Percentiles rank a stretch among this genome's conserved stretches.
phyloP scores from a whole-genome alignment of 768 basidiomycete species.

The Termitomyces sp. region DNA sequence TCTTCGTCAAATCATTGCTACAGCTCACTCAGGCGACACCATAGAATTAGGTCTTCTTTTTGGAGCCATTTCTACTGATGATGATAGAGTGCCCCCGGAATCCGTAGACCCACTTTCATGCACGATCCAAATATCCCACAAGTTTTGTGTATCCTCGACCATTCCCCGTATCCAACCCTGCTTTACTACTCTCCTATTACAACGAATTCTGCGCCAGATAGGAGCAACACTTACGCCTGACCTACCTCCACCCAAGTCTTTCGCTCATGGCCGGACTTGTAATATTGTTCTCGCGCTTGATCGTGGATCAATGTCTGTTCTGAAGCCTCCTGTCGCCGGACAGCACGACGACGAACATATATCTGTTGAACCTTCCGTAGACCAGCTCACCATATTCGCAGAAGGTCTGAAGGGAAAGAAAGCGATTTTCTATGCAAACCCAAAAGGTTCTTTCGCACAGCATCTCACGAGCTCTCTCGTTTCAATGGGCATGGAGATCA shows the following conservation, averaged over 20 bases:
- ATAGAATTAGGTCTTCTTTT: conserved; percentile 81
- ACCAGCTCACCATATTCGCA: conserved; percentile 73
- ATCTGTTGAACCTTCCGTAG: conserved; percentile 70
- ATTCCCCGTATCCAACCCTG: conserved; percentile 35
- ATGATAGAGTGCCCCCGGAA: conserved; percentile 16
- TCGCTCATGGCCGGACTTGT: conserved; percentile 49
- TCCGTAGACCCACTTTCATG: conserved; percentile 33
- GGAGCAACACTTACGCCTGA: conserved; percentile 43
- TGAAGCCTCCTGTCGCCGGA: conserved; percentile 32
- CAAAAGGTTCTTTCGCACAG: conserved; percentile 86
- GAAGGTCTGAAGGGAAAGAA: conserved; percentile 80
- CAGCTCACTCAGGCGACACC: conserved; percentile 69
- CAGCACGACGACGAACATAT: conserved; percentile 44
- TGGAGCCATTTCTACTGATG: conserved; percentile 16
- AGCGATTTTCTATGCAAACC: conserved; percentile 78
- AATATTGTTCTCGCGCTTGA: conserved; percentile 64
- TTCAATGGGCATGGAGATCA: conserved; percentile 93
- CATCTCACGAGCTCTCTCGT: conserved; percentile 92
- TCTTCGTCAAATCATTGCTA: conserved; percentile 73
- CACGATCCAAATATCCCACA: conserved; percentile 46
- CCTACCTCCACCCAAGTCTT: conserved; percentile 36
- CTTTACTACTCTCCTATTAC: conserved; percentile 48
- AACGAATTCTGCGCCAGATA: conserved; percentile 54
- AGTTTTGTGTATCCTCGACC: conserved; percentile 24
- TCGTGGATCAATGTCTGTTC: conserved; percentile 43